These are phyloP conservation scores for Rhododendron griersonianum DNA, from an alignment of 148 eudicot species.

Conservation along the genomic window DNA sequence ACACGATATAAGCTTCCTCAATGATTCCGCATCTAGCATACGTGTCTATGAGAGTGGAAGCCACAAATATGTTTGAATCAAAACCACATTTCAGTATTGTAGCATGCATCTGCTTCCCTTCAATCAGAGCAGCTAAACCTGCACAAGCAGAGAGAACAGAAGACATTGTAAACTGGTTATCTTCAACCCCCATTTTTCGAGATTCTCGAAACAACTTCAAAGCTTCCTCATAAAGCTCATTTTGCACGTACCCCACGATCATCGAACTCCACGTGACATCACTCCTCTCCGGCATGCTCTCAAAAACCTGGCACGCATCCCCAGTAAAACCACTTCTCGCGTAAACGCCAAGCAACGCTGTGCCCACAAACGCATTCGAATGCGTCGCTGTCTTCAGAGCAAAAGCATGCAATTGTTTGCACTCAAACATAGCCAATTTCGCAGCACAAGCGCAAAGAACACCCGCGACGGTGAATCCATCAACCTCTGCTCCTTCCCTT, in stretches of 20 bases:
- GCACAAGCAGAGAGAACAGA: slow-evolving; percentile 72
- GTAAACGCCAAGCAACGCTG: slow-evolving; percentile 79
- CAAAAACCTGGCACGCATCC: slow-evolving; percentile 60
- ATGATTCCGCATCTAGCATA: slow-evolving; percentile 73
- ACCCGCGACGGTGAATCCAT: slow-evolving; percentile 65
- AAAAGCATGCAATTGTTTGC: slow-evolving; percentile 66
- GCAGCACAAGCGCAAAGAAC: slow-evolving; percentile 88
- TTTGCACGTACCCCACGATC: slow-evolving; percentile 63
- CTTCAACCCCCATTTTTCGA: slow-evolving; percentile 31
- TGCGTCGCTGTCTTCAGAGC: slow-evolving; percentile 49
- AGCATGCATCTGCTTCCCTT: slow-evolving; percentile 64
- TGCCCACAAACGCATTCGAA: slow-evolving; percentile 65
- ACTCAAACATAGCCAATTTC: slow-evolving; percentile 51
- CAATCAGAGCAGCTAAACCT: slow-evolving; percentile 53
- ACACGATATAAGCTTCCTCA: slow-evolving; percentile 49
- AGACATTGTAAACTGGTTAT: slow-evolving; percentile 50
- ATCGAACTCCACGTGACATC: slow-evolving; percentile 79
- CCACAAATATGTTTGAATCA: slow-evolving; percentile 36
- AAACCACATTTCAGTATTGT: slow-evolving; percentile 50
- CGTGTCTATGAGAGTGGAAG: slow-evolving; percentile 63
- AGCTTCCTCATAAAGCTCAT: slow-evolving; percentile 74
- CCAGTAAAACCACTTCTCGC: slow-evolving; percentile 49
- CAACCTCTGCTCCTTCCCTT: slow-evolving; percentile 37
- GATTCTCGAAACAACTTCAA: slow-evolving; percentile 42
- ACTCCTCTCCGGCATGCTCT: slow-evolving; percentile 49